Evolutionary conservation across 306 rosid species (phyloP).

Genomic region (Adenanthera pavonina): DNA sequence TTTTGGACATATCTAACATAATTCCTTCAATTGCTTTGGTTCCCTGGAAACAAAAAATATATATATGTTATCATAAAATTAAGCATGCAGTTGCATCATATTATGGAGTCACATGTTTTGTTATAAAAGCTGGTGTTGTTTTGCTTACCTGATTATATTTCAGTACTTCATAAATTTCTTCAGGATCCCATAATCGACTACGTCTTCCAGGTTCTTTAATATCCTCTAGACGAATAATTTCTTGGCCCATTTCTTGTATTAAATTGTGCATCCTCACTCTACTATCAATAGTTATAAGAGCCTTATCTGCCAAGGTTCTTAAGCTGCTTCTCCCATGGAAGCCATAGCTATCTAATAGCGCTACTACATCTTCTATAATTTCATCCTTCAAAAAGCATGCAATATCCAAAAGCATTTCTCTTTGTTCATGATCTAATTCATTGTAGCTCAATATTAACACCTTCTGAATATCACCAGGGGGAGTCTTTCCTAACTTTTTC

Average conservation of each 20-base stretch:
- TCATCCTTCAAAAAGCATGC: slow-evolving; percentile 32
- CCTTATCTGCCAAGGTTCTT: slow-evolving; percentile 27
- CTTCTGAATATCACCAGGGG: slow-evolving; percentile 5
- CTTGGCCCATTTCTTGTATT: slow-evolving; percentile 38
- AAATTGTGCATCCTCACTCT: slow-evolving; percentile 42
- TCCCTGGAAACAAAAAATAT: no score
- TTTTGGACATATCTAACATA: no score
- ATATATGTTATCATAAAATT: no score
- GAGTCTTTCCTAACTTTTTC: no score
- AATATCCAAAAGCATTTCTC: slow-evolving; percentile 29
- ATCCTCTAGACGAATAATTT: slow-evolving; percentile 40
- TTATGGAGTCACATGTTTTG: no score
- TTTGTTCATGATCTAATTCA: slow-evolving; percentile 12
- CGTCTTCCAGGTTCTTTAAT: slow-evolving; percentile 29
- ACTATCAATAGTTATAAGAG: slow-evolving; percentile 14
- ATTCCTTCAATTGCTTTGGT: no score
- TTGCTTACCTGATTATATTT: slow-evolving; percentile 25
- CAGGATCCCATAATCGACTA: slow-evolving; percentile 35
- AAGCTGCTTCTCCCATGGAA: no score
- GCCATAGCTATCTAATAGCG: no score
- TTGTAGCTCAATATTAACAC: slow-evolving; percentile 34
- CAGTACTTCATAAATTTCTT: slow-evolving; percentile 1
- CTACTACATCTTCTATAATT: no score
- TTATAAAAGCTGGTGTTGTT: not conserved
- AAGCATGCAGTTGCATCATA: no score